Base-by-base conservation (phyloP, 1,284 basidiomycete species). In the Leccinum subrobustum region DNA sequence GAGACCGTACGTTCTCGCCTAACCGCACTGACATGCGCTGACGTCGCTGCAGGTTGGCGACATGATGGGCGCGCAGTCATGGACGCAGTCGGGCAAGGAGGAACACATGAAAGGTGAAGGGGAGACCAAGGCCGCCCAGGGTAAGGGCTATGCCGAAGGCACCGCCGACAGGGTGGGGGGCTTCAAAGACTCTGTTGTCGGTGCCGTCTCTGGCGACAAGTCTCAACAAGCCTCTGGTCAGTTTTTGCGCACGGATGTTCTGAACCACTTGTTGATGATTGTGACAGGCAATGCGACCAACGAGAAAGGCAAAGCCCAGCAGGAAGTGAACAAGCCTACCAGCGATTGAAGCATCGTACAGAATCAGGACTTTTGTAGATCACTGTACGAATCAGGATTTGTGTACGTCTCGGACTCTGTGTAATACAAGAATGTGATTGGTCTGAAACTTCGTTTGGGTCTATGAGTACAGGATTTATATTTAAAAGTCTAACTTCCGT, bases 41-140 rank as follows among this genome's bases (percentile, higher is more conserved):
- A 66, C 37, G 6, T 54, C 47, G 20, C 65, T 56, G 7, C 54
- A 81, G 74, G 70, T 83, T 56, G 84, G 86, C 58, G 78, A 84
- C 64, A 27, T 79, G 56, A 80, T 78, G 47, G 84, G 84, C 20
- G 69, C 76, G 7, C 63, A 74, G 56, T 69, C 76, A 1, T 85
- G 82, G 84, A 65, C 78, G 67, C 72, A 81, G 63, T 76, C 84
- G 35, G 88, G 89, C 18, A 83, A 84, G 65, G 78, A 91, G 62
- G 86, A 89, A 68, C 89, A 90, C 69, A 78, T 79, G 50, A 72
- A 78, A 58, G 89, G 89, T 56, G 89, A 91, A 72, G 78, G 78
- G 9, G 85, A 88, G 66, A 78, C 80, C 69, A 81, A 81, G 18
- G 81, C 80, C 25, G 83, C 84, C 0, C 80, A 85, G 64, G 78